A percentile compares a stretch with the other conserved stretches of the same genome.
Conservation (phyloP, 257 asterid species). For the Ballota nigra region DNA sequence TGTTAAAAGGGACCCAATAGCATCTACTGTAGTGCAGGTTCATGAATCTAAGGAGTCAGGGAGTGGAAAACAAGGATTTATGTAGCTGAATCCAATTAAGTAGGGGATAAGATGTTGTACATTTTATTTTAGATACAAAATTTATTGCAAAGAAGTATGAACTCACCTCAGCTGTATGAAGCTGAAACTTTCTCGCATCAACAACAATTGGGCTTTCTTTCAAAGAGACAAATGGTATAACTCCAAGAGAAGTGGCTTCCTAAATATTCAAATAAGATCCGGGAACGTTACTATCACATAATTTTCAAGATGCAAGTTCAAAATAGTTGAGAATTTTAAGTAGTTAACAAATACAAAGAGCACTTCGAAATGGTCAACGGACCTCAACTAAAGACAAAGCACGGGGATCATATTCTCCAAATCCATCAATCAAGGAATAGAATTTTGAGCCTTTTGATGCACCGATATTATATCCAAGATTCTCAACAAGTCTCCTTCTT, state of each 20-base stretch:
- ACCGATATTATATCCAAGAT: constrained; percentile 52
- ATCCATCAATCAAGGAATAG: constrained; percentile 80
- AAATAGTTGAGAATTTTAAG: constrained; percentile 5
- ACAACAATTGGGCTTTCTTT: constrained; percentile 69
- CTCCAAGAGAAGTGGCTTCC: constrained; percentile 96
- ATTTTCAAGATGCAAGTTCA: constrained; percentile 27
- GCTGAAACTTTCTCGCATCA: constrained; percentile 58
- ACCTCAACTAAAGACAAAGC: constrained; percentile 94
- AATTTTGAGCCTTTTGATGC: constrained; percentile 51
- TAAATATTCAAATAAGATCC: constrained; percentile 31
- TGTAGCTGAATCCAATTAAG: constrained; percentile 1
- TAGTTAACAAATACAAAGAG: constrained; percentile 6
- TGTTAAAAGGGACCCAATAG: background rate
- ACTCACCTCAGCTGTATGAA: constrained; percentile 76
- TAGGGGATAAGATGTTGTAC: background rate
- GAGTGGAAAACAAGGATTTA: constrained; percentile 6
- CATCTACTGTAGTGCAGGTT: constrained; percentile 11
- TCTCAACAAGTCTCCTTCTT: constrained; percentile 71
- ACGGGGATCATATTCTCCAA: constrained; percentile 96
- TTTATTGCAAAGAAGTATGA: constrained; percentile 17
- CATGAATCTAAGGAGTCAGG: background rate
- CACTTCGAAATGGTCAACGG: constrained; percentile 20
- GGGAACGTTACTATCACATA: constrained; percentile 9
- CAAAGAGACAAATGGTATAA: constrained; percentile 57
- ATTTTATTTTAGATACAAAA: background rate